Percentiles rank a stretch among this genome's conserved stretches.
Conservation (phyloP, 208 protist species). For the Crithidia acanthocephali region DNA sequence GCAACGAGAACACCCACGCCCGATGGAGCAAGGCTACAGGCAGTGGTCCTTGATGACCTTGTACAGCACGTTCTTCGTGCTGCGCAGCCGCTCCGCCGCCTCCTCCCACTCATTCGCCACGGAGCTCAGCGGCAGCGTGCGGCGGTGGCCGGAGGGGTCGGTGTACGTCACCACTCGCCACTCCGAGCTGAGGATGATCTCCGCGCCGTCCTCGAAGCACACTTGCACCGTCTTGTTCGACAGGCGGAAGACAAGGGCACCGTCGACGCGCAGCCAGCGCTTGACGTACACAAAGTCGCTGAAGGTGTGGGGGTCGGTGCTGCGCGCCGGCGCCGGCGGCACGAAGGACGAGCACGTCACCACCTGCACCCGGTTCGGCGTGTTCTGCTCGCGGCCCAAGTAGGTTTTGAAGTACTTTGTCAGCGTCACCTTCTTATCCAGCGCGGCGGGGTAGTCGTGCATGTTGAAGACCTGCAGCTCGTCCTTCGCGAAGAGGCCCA, state of each 20-base stretch:
- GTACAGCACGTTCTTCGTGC: constrained; percentile 44
- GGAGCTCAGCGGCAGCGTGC: constrained; percentile 42
- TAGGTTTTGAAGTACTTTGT: constrained; percentile 97
- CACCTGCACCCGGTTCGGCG: constrained; percentile 61
- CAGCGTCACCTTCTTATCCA: constrained; percentile 97
- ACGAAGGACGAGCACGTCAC: constrained; percentile 65
- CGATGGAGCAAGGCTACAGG: constrained; percentile 17
- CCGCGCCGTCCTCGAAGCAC: constrained; percentile 94
- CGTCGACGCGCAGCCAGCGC: constrained; percentile 93
- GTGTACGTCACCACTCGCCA: constrained; percentile 91
- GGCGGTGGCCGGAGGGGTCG: constrained; percentile 38
- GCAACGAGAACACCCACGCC: neutral
- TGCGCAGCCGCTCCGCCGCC: constrained; percentile 40
- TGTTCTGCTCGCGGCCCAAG: constrained; percentile 49
- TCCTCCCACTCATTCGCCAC: constrained; percentile 42
- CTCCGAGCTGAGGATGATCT: constrained; percentile 93
- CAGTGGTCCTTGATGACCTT: constrained; percentile 45
- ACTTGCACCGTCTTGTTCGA: constrained; percentile 96
- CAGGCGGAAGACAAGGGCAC: constrained; percentile 96
- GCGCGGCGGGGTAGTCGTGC: constrained; percentile 65
- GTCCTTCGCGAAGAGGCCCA: constrained; percentile 66
- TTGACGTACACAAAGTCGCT: constrained; percentile 94
- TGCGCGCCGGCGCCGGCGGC: constrained; percentile 29
- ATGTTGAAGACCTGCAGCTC: constrained; percentile 80
- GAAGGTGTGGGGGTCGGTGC: constrained; percentile 59